Evolutionary conservation across 306 rosid genomes (phyloP).

Genomic region (Prunus davidiana): DNA sequence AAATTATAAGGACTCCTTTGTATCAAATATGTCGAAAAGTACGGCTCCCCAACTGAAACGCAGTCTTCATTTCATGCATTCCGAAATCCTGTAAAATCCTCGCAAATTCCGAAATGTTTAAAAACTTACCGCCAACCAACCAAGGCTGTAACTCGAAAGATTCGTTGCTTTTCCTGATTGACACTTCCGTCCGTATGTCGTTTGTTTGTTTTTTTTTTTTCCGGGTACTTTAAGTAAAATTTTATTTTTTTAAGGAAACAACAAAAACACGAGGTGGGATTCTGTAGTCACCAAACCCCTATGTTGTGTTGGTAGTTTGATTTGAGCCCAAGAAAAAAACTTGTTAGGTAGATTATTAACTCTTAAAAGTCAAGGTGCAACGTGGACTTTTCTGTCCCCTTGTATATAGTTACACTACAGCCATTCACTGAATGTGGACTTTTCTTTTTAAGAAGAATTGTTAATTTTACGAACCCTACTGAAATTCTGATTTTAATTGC

Average conservation of each 20-base stretch:
- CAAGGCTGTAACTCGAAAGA: no score
- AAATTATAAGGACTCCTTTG: conserved; percentile 21
- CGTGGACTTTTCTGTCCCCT: not conserved
- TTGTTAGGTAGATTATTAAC: not conserved
- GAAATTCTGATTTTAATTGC: not conserved
- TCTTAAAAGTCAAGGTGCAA: not conserved
- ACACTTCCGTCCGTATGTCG: not conserved
- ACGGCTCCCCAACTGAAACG: conserved; percentile 19
- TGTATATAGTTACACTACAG: not conserved
- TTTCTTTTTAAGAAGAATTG: not conserved
- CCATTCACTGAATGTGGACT: not conserved
- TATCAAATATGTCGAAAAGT: conserved; percentile 30
- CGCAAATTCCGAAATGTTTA: not conserved
- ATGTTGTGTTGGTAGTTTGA: not conserved
- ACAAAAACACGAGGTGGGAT: conserved; percentile 5
- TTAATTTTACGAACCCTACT: not conserved
- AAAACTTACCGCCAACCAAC: not conserved
- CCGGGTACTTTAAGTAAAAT: no score
- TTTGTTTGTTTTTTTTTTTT: not conserved
- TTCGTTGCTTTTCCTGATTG: not conserved
- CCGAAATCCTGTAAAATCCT: not conserved
- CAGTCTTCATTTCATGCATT: not conserved
- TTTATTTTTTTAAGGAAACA: conserved; percentile 7
- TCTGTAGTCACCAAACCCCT: conserved; percentile 6
- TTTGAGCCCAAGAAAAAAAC: no score